Base-by-base conservation (phyloP, 768 basidiomycete species). In the Termitomyces sp. region DNA sequence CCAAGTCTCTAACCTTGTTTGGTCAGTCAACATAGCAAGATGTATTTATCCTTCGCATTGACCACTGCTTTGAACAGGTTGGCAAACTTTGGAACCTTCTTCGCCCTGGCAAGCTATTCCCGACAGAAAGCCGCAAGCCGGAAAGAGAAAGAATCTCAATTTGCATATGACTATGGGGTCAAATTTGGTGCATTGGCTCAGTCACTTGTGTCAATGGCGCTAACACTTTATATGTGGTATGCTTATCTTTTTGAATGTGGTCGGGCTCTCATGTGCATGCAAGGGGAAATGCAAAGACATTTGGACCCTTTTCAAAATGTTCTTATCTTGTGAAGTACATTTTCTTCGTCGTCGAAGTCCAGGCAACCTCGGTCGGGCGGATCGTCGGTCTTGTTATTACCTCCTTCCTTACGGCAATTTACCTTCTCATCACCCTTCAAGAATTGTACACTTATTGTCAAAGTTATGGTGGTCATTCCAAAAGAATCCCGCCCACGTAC, bases 21-120 rank as follows among this genome's bases (percentile, higher is more conserved):
- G 74, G 73, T 73, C 17, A 9, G 68, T 60, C 17, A 10, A n/a
- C 15, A 31, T 54, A 21, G n/a, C 37, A 40, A 33, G 19, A 42
- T 17, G 5, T 33, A 38, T 35, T 46, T 44, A 40, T n/a, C 17
- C 43, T 30, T 28, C 19, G 43, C 35, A 56, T 42, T 50, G 42
- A 48, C 45, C 21, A 21, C 40, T 19, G 40, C 37, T 11, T 28
- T 40, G 15, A 45, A 28, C 41, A 76, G 74, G 75, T 63, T 77
- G 23, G 74, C 75, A 5, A 76, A 76, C 63, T 75, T 77, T 57
- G 75, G 73, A 17, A 70, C 68, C 6, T 74, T 75, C 55, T 64
- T 77, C 31, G 68, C 75, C 1, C 65, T 76, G 11, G 75, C 73
- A 5, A 72, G 71, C 38, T 76, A 75, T 56, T 75, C 75, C 21